A percentile compares a stretch with the other conserved stretches of the same genome.
phyloP scores from a whole-genome alignment of 2,329 filamentous ascomycete genomes.

The Aureobasidium leucospermi region DNA sequence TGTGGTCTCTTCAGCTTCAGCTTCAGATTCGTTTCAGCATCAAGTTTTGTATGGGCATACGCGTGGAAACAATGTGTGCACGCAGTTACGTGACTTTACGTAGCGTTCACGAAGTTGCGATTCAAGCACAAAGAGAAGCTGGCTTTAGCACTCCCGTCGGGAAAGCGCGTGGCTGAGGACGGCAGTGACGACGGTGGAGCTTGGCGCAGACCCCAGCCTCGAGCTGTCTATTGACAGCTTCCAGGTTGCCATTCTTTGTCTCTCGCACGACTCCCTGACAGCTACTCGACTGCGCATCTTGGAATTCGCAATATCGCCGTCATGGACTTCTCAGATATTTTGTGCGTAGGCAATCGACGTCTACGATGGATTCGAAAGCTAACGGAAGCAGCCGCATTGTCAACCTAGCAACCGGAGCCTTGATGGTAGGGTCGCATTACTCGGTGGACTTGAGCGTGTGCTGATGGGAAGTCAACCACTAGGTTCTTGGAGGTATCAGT shows the following conservation, averaged over 20 bases:
- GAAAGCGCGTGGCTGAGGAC: not conserved
- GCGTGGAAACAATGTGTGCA: no score
- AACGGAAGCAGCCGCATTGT: constrained; percentile 67
- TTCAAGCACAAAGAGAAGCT: no score
- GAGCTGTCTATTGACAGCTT: constrained; percentile 4
- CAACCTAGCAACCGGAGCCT: constrained; percentile 53
- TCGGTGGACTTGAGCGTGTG: no score
- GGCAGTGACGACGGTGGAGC: constrained; percentile 1
- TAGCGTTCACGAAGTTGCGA: no score
- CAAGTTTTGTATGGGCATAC: no score
- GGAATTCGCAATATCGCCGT: constrained; percentile 21
- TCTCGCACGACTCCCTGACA: not conserved
- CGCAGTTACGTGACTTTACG: no score
- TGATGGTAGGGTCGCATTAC: not conserved
- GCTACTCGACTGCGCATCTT: not conserved
- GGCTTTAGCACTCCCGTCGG: not conserved
- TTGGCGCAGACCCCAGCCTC: constrained; percentile 2
- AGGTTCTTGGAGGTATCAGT: constrained; percentile 62
- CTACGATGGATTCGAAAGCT: not conserved
- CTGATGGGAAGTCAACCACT: not conserved
- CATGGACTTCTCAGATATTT: constrained; percentile 90
- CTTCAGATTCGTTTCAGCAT: no score
- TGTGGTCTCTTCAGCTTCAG: no score
- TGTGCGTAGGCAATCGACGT: constrained; percentile 46
- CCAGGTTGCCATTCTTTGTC: constrained; percentile 4